These are phyloP conservation scores for Fennellomyces sp. DNA, from an alignment of 371 early-diverging fungal genomes.

Conservation along the genomic window DNA sequence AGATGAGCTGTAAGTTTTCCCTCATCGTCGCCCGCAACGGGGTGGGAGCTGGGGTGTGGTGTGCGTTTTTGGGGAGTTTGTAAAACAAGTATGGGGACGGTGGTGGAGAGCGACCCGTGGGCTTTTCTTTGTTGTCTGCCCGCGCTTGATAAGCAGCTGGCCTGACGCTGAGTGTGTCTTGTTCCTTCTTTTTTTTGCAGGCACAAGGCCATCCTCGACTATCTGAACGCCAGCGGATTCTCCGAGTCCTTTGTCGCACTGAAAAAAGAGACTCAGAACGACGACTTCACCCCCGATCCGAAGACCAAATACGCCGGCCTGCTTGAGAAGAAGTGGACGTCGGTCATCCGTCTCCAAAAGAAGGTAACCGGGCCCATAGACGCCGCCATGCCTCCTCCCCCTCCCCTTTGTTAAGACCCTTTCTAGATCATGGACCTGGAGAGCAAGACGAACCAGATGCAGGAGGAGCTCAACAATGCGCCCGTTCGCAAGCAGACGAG, in stretches of 20 bases:
- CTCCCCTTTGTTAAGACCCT: not conserved
- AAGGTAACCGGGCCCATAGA: slow-evolving; percentile 69
- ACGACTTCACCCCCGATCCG: slow-evolving; percentile 73
- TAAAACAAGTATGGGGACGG: slow-evolving; percentile 1
- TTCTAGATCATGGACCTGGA: slow-evolving; percentile 90
- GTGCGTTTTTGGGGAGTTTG: not conserved
- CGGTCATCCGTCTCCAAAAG: slow-evolving; percentile 88
- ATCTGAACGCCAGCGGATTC: slow-evolving; percentile 76
- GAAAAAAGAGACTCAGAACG: slow-evolving; percentile 73
- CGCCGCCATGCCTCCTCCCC: no score
- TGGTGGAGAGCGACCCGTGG: not conserved
- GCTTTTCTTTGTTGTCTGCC: no score
- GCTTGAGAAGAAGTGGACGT: slow-evolving; percentile 95
- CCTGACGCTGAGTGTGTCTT: no score
- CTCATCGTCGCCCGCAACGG: not conserved
- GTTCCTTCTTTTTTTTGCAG: slow-evolving; percentile 37
- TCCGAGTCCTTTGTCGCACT: slow-evolving; percentile 70
- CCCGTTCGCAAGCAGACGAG: slow-evolving; percentile 65
- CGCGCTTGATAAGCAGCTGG: no score
- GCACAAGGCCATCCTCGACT: slow-evolving; percentile 85
- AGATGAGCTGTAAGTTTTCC: slow-evolving; percentile 68
- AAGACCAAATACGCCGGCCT: slow-evolving; percentile 83
- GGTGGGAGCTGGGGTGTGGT: not conserved
- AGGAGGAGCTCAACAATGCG: slow-evolving; percentile 74
- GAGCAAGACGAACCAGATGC: slow-evolving; percentile 71